These are phyloP conservation scores for Clarireedia monteithiana DNA, from an alignment of 2,329 filamentous ascomycete species.

Conservation along the genomic window DNA sequence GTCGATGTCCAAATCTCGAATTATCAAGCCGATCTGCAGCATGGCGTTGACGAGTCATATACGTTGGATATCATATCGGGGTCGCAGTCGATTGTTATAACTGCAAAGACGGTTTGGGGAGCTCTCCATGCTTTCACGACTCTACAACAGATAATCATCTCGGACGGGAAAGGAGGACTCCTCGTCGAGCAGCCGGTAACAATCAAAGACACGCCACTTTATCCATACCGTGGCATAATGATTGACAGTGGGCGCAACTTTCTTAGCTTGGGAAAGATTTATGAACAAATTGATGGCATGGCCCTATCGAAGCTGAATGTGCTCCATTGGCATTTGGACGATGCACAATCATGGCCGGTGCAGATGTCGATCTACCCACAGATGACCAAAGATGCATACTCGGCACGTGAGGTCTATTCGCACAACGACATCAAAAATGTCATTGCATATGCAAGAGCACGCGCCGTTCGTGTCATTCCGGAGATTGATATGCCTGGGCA, in stretches of 20 bases:
- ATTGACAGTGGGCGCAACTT: constrained; percentile 68
- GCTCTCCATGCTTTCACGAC: constrained; percentile 64
- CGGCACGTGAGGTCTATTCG: constrained; percentile 56
- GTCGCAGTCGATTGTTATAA: constrained; percentile 40
- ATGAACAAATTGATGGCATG: constrained; percentile 66
- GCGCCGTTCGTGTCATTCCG: constrained; percentile 62
- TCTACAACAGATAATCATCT: constrained; percentile 71
- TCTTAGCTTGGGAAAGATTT: constrained; percentile 60
- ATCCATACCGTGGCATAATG: constrained; percentile 68
- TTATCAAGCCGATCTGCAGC: constrained; percentile 39
- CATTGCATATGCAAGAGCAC: constrained; percentile 59
- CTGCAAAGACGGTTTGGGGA: constrained; percentile 57
- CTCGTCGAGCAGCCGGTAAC: constrained; percentile 63
- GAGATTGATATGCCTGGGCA: constrained; percentile 78
- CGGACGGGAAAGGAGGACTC: constrained; percentile 45
- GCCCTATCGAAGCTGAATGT: constrained; percentile 75
- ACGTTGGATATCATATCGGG: constrained; percentile 48
- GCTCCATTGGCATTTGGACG: constrained; percentile 71
- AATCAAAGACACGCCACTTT: constrained; percentile 64
- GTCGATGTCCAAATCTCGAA: constrained; percentile 41
- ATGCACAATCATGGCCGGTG: constrained; percentile 77
- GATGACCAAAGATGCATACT: constrained; percentile 68
- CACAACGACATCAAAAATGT: constrained; percentile 55
- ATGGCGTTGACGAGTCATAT: constrained; percentile 68
- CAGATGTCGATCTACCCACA: constrained; percentile 67